phyloP scores from a whole-genome alignment of 768 basidiomycete genomes.

The Phaeotremella skinneri region DNA sequence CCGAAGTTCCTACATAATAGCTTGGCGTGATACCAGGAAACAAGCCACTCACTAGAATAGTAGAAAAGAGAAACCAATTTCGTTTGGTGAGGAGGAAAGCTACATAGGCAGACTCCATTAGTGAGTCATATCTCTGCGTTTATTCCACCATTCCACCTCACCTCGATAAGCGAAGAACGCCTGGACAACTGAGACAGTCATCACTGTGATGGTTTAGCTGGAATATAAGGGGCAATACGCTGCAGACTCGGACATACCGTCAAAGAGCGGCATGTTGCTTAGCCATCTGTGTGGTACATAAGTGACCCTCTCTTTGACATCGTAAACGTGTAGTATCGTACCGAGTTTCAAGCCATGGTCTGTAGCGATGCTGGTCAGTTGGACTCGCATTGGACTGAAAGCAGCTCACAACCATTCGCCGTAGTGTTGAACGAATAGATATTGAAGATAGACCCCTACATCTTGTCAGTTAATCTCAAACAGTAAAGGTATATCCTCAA shows the following conservation, averaged over 20 bases:
- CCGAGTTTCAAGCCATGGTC: not conserved
- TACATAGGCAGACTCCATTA: too few relatives aligned
- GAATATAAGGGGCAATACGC: slow-evolving; percentile 5
- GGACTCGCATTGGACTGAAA: not conserved
- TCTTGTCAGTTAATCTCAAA: not conserved
- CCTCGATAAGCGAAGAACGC: slow-evolving; percentile 27
- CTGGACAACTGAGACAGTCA: slow-evolving; percentile 17
- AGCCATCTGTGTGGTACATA: slow-evolving; percentile 12
- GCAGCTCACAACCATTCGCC: slow-evolving; percentile 22
- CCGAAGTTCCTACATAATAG: too few relatives aligned
- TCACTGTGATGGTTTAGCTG: not conserved
- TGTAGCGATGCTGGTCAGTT: not conserved
- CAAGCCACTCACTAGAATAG: slow-evolving; percentile 5
- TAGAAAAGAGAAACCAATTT: slow-evolving; percentile 10
- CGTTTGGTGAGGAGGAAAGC: slow-evolving; percentile 22
- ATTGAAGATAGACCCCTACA: slow-evolving; percentile 22
- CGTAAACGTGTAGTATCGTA: not conserved
- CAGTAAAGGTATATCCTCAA: not conserved
- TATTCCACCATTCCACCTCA: not conserved
- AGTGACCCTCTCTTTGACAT: not conserved
- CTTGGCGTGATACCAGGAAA: too few relatives aligned
- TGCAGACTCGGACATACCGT: slow-evolving; percentile 5
- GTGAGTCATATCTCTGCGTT: too few relatives aligned
- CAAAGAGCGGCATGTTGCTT: slow-evolving; percentile 13
- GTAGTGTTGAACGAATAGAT: slow-evolving; percentile 32